These are phyloP conservation scores for Cinchona pubescens DNA, from an alignment of 257 asterid species.

Conservation along the genomic window DNA sequence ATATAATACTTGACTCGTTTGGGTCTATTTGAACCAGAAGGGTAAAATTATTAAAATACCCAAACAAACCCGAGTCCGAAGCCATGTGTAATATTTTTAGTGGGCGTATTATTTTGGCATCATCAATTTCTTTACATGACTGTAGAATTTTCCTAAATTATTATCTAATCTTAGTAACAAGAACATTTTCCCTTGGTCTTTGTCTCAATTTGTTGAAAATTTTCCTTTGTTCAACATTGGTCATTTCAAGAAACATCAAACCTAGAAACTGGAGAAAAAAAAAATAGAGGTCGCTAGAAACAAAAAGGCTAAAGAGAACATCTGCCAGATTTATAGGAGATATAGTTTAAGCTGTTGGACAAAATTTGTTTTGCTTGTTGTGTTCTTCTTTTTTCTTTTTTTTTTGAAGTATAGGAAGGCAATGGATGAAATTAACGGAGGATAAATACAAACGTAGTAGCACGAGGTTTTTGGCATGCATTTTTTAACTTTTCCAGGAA, in stretches of 20 bases:
- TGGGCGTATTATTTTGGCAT: no score
- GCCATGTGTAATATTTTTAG: no score
- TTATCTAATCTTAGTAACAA: no score
- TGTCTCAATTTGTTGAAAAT: not conserved
- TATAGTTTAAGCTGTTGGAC: not conserved
- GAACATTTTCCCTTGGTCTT: not conserved
- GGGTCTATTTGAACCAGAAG: no score
- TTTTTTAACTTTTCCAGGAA: not conserved
- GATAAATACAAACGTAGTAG: not conserved
- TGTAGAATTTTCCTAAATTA: no score
- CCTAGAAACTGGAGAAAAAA: not conserved
- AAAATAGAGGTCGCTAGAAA: not conserved
- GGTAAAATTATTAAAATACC: no score
- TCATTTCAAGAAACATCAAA: not conserved
- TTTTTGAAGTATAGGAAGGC: not conserved
- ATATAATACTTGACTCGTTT: no score
- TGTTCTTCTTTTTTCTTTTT: no score
- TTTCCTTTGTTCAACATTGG: not conserved
- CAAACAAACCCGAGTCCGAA: no score
- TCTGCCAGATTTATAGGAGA: not conserved
- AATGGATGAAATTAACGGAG: not conserved
- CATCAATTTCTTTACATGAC: no score
- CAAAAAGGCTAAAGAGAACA: not conserved
- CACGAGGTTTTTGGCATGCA: not conserved
- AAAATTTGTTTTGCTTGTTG: not conserved